These are phyloP conservation scores for Shiraia bambusicola DNA, from an alignment of 2,329 filamentous ascomycete species.

Conservation along the genomic window DNA sequence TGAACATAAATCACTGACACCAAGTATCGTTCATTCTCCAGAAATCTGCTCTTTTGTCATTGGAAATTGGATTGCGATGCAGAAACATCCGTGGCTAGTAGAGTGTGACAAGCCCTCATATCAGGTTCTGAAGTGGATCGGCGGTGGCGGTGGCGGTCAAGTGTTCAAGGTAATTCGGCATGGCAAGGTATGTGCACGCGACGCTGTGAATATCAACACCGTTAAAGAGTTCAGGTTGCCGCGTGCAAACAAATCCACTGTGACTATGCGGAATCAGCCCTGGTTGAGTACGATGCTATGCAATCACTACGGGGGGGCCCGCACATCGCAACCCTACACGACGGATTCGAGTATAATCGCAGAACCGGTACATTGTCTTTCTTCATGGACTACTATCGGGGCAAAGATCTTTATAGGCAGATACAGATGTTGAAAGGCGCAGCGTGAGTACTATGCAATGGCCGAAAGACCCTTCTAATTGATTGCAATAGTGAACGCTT, in stretches of 20 bases:
- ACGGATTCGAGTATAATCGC: conserved; percentile 12
- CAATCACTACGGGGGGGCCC: conserved; percentile 8
- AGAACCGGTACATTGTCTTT: conserved; percentile 9
- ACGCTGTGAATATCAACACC: too few species aligned
- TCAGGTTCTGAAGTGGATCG: conserved; percentile 16
- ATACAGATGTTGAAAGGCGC: conserved; percentile 12
- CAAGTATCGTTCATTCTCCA: too few species aligned
- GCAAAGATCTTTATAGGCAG: conserved; percentile 14
- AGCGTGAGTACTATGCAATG: conserved; percentile 2
- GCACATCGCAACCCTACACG: conserved; percentile 13
- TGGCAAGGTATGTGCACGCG: conserved; percentile 3
- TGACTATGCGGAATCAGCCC: conserved; percentile 7
- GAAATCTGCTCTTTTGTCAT: not conserved
- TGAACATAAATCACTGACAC: too few species aligned
- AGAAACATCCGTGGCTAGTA: conserved; percentile 6
- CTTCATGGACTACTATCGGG: conserved; percentile 13
- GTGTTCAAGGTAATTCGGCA: conserved; percentile 17
- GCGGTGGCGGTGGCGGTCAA: conserved; percentile 14
- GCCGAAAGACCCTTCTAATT: not conserved
- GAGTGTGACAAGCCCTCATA: conserved; percentile 9
- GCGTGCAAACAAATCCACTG: conserved; percentile 15
- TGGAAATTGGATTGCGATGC: not conserved
- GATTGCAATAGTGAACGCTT: conserved; percentile 8
- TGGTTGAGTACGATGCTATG: conserved; percentile 14
- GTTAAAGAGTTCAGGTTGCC: conserved; percentile 2